Base-by-base conservation (phyloP, 345 rosid species). In the Populus alba region DNA sequence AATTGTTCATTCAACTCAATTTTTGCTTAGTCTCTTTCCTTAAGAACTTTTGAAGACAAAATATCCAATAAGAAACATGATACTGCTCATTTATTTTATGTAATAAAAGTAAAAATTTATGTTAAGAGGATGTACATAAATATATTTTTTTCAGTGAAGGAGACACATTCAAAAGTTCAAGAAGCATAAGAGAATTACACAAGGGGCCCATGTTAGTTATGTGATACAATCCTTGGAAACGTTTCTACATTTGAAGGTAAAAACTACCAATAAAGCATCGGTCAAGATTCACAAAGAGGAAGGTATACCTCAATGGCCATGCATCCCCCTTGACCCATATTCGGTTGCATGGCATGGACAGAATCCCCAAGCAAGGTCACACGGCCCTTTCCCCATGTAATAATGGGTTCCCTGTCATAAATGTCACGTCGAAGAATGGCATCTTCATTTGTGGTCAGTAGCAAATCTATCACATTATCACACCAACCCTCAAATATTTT, bases 301-400 rank as follows among this genome's bases (percentile, higher is more conserved):
- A 85, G 72, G 38, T 25, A 49, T 87, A 95, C 98, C 92, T 96
- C 98, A 83, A 96, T 91, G 70, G 98, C 99, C 98, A 96, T 96
- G 82, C 98, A 96, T 33, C 97, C 99, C 38, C 97, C 98, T 89
- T 96, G 98, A 43, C 98, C 98, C 93, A 94, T 59, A 80, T 92
- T 96, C 38, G 98, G 98, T 78, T 94, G 99, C 98, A 96, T 90
- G 15, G 99, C 98, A 84, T 94, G 97, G 63, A 96, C 80, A 59
- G 97, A 94, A 81, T 96, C 99, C 20, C 99, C 99, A 1, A 92
- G 97, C 75, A 94, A 81, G 25, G 99, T 96, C 78, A 96, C 95
- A 71, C 91, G 92, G 70, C 97, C 98, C 87, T 49, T 96, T 74
- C 98, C 97, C 99, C 99, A 96, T 10, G 85, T 89, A 55, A 92